Percentiles rank a stretch among this genome's conserved stretches.
These are phyloP conservation scores for Xerocomellus dryophilus DNA, from an alignment of 768 basidiomycete species.

Conservation along the genomic window DNA sequence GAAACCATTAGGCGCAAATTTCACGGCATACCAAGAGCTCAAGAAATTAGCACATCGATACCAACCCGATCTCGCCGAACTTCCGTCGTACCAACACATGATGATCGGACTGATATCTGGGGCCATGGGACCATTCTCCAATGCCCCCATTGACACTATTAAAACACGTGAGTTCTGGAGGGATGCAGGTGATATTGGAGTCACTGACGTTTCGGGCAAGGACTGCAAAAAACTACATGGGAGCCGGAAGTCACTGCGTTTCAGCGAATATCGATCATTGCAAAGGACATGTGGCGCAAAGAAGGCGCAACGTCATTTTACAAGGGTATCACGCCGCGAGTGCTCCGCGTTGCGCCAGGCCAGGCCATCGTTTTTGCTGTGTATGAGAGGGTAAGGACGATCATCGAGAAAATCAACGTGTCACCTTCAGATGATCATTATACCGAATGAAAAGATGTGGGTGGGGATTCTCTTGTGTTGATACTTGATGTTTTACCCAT, in stretches of 20 bases:
- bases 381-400: constrained; percentile 80
- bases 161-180: constrained; percentile 73
- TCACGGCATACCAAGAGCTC: constrained; percentile 96
- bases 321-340: constrained; percentile 97
- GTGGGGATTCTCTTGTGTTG: not conserved
- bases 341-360: constrained; percentile 94
- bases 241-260: constrained; percentile 72
- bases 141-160: constrained; percentile 93
- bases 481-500: not conserved
- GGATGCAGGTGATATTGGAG: not conserved
- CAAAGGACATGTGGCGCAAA: constrained; percentile 87
- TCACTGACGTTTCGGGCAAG: constrained; percentile 34
- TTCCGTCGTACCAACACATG: constrained; percentile 97
- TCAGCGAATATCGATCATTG: constrained; percentile 75
- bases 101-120: constrained; percentile 92
- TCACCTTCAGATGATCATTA: constrained; percentile 60
- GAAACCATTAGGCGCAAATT: constrained; percentile 73
- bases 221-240: constrained; percentile 81
- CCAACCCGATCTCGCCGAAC: constrained; percentile 75
- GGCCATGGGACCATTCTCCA: constrained; percentile 97
- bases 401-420: constrained; percentile 68
- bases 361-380: constrained; percentile 98
- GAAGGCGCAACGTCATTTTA: constrained; percentile 93
- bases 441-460: constrained; percentile 50
- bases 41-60: constrained; percentile 75